Percentiles rank a stretch among this genome's conserved stretches.
Evolutionary conservation across 2,329 filamentous ascomycete genomes (phyloP).

Genomic region (Penicillium sp.): DNA sequence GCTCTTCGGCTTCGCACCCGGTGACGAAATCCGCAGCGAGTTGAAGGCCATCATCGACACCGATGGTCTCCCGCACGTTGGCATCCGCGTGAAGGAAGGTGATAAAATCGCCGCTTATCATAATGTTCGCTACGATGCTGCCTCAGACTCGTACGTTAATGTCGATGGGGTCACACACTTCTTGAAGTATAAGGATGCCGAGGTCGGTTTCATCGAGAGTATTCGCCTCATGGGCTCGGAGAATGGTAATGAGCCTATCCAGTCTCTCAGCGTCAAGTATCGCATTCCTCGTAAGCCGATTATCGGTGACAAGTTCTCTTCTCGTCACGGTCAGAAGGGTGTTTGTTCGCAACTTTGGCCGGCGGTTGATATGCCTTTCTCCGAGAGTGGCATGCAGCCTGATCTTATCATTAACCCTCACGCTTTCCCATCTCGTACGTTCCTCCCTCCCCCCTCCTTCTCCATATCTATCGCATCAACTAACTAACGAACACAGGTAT

Average conservation of each 20-base stretch:
- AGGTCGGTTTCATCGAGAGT: slow-evolving; percentile 88
- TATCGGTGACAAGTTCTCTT: slow-evolving; percentile 99
- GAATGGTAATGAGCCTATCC: slow-evolving; percentile 77
- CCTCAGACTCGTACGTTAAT: slow-evolving; percentile 77
- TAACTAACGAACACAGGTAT: slow-evolving; percentile 56
- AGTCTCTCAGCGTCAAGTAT: slow-evolving; percentile 90
- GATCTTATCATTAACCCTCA: slow-evolving; percentile 99
- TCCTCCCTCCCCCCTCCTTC: neutral
- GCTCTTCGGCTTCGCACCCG: slow-evolving; percentile 88
- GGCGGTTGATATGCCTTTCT: slow-evolving; percentile 90
- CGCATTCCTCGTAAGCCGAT: slow-evolving; percentile 86
- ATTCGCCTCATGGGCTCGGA: slow-evolving; percentile 89
- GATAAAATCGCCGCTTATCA: slow-evolving; percentile 89
- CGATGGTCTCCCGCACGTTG: slow-evolving; percentile 84
- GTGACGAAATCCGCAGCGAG: slow-evolving; percentile 70
- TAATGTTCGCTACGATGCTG: slow-evolving; percentile 75
- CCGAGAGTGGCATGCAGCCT: slow-evolving; percentile 92
- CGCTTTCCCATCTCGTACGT: slow-evolving; percentile 87
- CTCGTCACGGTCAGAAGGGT: slow-evolving; percentile 97
- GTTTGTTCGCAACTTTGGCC: slow-evolving; percentile 97
- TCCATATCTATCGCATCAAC: neutral
- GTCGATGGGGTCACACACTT: slow-evolving; percentile 83
- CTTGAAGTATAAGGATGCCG: slow-evolving; percentile 92
- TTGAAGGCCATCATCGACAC: slow-evolving; percentile 77
- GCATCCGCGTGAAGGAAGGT: slow-evolving; percentile 75